A percentile compares a stretch with the other conserved stretches of the same genome.
phyloP scores from a whole-genome alignment of 768 basidiomycete genomes.

The Tubosaeta sp. region DNA sequence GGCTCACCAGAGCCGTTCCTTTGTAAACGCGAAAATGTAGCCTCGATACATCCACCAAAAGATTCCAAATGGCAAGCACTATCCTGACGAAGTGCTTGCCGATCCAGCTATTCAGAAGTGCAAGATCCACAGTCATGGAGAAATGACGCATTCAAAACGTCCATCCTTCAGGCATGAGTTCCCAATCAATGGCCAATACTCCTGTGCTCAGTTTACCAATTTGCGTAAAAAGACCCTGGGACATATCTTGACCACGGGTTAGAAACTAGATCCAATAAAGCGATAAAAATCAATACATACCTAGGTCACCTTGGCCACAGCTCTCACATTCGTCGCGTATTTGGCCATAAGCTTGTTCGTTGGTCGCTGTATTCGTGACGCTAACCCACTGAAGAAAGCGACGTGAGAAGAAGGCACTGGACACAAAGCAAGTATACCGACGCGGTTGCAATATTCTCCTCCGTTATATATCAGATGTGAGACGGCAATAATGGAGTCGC shows the following conservation, averaged over 20 bases:
- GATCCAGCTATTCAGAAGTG: conserved; percentile 7
- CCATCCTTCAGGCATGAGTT: conserved; percentile 50
- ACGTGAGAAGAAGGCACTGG: conserved; percentile 5
- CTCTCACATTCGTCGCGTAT: conserved; percentile 56
- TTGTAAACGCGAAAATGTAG: conserved; percentile 12
- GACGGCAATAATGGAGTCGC: conserved; percentile 60
- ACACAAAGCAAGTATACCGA: conserved; percentile 25
- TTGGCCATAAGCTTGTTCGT: conserved; percentile 44
- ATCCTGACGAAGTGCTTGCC: conserved; percentile 15
- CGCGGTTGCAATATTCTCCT: conserved; percentile 60
- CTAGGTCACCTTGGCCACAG: conserved; percentile 52
- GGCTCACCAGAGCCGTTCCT: conserved; percentile 19
- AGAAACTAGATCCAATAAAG: conserved; percentile 2
- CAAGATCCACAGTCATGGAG: neutral
- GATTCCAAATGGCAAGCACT: conserved; percentile 9
- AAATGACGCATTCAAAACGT: conserved; percentile 26
- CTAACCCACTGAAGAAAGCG: conserved; percentile 45
- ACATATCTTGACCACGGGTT: conserved; percentile 52
- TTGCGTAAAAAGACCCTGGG: conserved; percentile 53
- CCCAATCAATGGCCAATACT: conserved; percentile 53
- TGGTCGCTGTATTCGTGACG: conserved; percentile 57
- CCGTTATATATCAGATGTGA: conserved; percentile 47
- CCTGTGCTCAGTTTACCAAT: conserved; percentile 47
- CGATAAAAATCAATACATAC: conserved; percentile 33
- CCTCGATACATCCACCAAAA: conserved; percentile 19